Percentiles rank a stretch among this genome's conserved stretches.
phyloP scores from a whole-genome alignment of 2,329 filamentous ascomycete genomes.

The Chalara sp. region DNA sequence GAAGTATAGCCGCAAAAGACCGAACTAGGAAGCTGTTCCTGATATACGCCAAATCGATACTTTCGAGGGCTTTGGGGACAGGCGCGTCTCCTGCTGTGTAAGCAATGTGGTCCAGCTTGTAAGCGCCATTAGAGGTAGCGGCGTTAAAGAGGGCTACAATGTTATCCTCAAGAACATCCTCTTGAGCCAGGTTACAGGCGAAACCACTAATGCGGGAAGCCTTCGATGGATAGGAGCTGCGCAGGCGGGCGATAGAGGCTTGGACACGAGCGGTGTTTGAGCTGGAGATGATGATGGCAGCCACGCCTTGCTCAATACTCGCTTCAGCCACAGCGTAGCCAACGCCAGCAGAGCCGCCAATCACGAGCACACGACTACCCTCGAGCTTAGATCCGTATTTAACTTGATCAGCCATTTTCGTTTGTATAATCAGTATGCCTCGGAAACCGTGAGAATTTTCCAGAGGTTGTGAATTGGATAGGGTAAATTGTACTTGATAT shows the following conservation, averaged over 20 bases:
- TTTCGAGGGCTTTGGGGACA: constrained; percentile 1
- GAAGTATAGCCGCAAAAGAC: constrained; percentile 1
- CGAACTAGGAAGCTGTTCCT: not conserved
- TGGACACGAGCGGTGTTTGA: constrained; percentile 34
- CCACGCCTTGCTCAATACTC: constrained; percentile 44
- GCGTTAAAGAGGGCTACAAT: constrained; percentile 37
- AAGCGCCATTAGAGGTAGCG: not conserved
- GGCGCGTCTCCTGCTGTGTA: constrained; percentile 9
- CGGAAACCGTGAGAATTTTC: too few relatives aligned
- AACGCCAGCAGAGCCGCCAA: constrained; percentile 59
- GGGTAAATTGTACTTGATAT: too few relatives aligned
- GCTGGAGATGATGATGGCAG: constrained; percentile 40
- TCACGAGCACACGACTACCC: constrained; percentile 39
- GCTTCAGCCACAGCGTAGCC: constrained; percentile 55
- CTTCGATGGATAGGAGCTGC: constrained; percentile 1
- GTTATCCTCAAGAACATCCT: constrained; percentile 15
- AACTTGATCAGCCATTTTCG: too few relatives aligned
- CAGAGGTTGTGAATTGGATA: too few relatives aligned
- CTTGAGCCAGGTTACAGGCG: constrained; percentile 5
- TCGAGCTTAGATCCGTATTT: not conserved
- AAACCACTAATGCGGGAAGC: constrained; percentile 6
- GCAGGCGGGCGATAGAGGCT: constrained; percentile 30
- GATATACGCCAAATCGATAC: not conserved
- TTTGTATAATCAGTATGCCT: too few relatives aligned
- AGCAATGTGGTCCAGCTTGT: constrained; percentile 15